phyloP scores from a whole-genome alignment of 2,329 filamentous ascomycete species.

The Hymenoscyphus repandus region DNA sequence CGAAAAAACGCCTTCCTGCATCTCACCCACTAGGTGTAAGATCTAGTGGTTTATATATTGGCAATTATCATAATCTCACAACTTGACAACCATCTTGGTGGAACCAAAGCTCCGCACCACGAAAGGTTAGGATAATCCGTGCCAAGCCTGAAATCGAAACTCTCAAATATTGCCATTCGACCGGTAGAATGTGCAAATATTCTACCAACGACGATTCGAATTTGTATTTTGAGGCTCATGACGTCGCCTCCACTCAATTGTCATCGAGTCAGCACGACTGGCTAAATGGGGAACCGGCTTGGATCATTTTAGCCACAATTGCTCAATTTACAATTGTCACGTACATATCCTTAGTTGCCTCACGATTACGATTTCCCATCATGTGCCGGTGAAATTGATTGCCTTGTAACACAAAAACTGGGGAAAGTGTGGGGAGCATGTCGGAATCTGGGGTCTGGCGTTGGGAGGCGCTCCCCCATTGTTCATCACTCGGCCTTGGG shows the following conservation, averaged over 20 bases:
- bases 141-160: background rate
- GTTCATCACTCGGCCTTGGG: background rate
- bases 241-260: background rate
- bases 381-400: slow-evolving; percentile 2
- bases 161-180: background rate
- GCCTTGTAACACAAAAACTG: background rate
- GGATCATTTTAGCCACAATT: slow-evolving; percentile 4
- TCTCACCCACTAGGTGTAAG: no score
- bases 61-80: no score
- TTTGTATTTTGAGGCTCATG: background rate
- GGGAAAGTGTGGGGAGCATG: slow-evolving; percentile 5
- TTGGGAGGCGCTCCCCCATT: background rate
- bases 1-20: no score
- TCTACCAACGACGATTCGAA: background rate
- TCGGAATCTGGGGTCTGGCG: background rate
- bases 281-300: slow-evolving; percentile 6
- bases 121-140: background rate
- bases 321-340: background rate
- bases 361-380: slow-evolving; percentile 1
- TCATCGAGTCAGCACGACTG: background rate
- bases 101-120: background rate
- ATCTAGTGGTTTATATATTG: no score
- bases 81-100: no score
- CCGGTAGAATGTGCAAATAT: background rate
- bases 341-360: background rate